Evolutionary conservation across 2,329 filamentous ascomycete genomes (phyloP), one percentile per base, ranked within the genome.

Genomic region (Phaeosphaeriaceae sp.): DNA sequence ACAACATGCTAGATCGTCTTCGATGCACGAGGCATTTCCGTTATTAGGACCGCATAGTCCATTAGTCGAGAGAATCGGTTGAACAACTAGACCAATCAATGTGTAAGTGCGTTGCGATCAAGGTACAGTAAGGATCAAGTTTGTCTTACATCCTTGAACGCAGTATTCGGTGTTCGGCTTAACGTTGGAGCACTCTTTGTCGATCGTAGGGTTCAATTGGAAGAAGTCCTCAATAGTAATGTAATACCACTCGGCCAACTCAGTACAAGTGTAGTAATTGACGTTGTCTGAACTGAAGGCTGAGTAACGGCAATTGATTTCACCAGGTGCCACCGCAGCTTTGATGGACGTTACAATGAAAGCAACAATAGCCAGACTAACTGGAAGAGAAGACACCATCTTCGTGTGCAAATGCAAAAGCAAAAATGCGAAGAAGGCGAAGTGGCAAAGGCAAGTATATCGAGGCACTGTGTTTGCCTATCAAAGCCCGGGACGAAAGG

Each of bases 21-120:
- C 74, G 31, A 69, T 22, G 53, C 75, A 78, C 3, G 75, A 74
- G 7, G 74, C 70, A 54, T 76, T 73, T 20, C 68, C 66, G 60
- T 77, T 50, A 9, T 49, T 50, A 15, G 72, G 74, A 20, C 76
- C 76, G 51, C 74, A 78, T 31, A 66, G 47, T 2, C 75, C 73
- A 46, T 77, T 69, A 6, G 10, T 44, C 17, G 56, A 40, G 20
- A 47, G 11, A 13, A 24, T 15, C 13, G 42, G 56, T 20, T 61
- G 42, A n/a, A 58, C 48, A 31, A 27, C 59, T 61, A 40, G 25
- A 42, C 5, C 66, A 63, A 48, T 60, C 57, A 36, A 33, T 25
- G 47, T n/a, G 50, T 50, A 13, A 45, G 20, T 45, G 20, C 36
- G 36, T 41, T 45, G 20, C 42, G 21, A 20, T 45, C n/a, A 6